Conservation (phyloP, 2,329 filamentous ascomycete genomes). For the Knoxdaviesia capensis region DNA sequence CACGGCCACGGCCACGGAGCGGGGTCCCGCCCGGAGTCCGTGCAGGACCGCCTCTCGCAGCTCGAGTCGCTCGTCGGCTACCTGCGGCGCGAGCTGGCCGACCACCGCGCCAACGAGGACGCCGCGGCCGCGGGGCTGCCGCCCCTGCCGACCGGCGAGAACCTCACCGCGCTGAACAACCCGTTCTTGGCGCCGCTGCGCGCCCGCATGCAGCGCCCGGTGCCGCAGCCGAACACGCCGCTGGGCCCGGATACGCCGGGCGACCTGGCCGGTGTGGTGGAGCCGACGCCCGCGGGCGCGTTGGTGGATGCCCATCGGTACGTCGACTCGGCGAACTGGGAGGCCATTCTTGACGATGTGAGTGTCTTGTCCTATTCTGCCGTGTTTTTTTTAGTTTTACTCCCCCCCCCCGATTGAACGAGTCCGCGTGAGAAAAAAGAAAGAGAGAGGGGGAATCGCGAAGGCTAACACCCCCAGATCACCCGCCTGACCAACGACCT, state of each 20-base stretch:
- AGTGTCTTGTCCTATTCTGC: background rate
- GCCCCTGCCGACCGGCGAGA: background rate
- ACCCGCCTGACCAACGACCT: conserved; percentile 8
- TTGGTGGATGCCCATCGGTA: conserved; percentile 9
- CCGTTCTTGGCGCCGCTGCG: background rate
- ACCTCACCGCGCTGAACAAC: background rate
- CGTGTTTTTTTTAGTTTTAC: too few species aligned
- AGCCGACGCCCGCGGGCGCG: conserved; percentile 6
- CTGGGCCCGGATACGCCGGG: conserved; percentile 3
- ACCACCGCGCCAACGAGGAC: background rate
- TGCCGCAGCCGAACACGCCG: background rate
- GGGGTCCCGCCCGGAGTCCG: conserved; percentile 1
- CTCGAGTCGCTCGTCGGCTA: conserved; percentile 2
- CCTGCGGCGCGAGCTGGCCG: conserved; percentile 1
- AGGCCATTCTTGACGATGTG: conserved; percentile 13
- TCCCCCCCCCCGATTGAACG: too few species aligned
- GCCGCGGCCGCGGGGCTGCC: background rate
- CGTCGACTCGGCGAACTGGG: conserved; percentile 12
- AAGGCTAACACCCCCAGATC: conserved; percentile 4
- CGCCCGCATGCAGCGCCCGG: background rate
- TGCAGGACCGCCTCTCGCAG: conserved; percentile 1
- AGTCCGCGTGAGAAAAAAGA: too few species aligned
- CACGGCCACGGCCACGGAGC: background rate
- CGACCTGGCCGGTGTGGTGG: conserved; percentile 3
- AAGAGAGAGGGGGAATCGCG: too few species aligned